A percentile compares a stretch with the other conserved stretches of the same genome.
These are phyloP conservation scores for Fusarium nanum DNA, from an alignment of 2,329 filamentous ascomycete species.

Conservation along the genomic window DNA sequence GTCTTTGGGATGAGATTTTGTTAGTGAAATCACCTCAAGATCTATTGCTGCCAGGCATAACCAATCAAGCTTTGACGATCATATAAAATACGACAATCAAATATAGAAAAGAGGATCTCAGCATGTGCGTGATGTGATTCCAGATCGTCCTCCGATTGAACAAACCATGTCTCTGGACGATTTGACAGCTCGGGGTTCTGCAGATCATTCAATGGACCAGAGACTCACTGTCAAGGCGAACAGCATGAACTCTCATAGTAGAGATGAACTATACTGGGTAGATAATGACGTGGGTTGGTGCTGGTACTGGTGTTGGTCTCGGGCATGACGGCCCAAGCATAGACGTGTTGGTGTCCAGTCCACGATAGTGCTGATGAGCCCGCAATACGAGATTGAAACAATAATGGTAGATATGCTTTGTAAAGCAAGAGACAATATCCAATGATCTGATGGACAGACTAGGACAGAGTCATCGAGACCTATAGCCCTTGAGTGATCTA, in stretches of 20 bases:
- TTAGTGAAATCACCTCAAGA: background rate
- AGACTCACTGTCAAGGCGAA: background rate
- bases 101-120: background rate
- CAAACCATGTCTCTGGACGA: background rate
- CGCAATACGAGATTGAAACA: slow-evolving; percentile 9
- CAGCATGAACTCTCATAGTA: slow-evolving; percentile 7
- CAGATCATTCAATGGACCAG: background rate
- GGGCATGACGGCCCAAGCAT: background rate
- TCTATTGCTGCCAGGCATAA: background rate
- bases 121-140: background rate
- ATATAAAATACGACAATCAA: background rate
- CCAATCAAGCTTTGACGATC: background rate
- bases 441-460: background rate
- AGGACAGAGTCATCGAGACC: background rate
- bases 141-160: background rate
- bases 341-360: slow-evolving; percentile 9
- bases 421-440: background rate
- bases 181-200: background rate
- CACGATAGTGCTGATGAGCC: slow-evolving; percentile 6
- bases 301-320: background rate
- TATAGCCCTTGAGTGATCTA: background rate
- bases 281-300: slow-evolving; percentile 17
- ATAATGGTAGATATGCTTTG: background rate
- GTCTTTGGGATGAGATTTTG: background rate
- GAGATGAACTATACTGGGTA: slow-evolving; percentile 11